Evolutionary conservation across 495 filamentous ascomycete species (phyloP), one percentile per base, ranked within the genome.

Genomic region (Cercophora scortea): DNA sequence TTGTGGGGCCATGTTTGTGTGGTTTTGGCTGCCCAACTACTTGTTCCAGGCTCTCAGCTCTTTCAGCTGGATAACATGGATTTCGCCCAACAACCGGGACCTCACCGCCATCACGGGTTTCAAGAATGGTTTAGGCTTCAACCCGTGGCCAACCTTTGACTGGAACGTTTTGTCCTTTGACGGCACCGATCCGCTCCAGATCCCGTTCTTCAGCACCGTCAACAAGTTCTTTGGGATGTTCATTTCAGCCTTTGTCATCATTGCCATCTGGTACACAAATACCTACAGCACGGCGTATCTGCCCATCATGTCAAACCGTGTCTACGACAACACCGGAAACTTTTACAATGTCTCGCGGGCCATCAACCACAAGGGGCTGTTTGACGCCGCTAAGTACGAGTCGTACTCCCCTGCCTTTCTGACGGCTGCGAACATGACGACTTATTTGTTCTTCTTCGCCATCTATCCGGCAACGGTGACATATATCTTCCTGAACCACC

Each of bases 81-180:
- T 71, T 41, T 54, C 61, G 1, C 67, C 67, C 32, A 53, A 64
- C 52, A 70, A 68, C 56, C n/a, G 61, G 42, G 51, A 59, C 35
- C 63, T 70, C 8, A 35, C 46, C n/a, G 44, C 58, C 47, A 58
- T 71, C 49, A 58, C 62, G 0, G 69, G 69, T 12, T 63, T 68
- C 58, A 57, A 63, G 25, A 64, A 59, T 19, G 69, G 69, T 15
- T 49, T 71, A 1, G 69, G 69, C 8, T 36, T 71, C 35, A 71
- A 71, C 52, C 69, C 69, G 1, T 61, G 59, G 57, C 62, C 69
- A 3, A 71, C 69, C 0, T 70, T 63, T 49, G 69, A 71, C 57
- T 71, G 65, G 65, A 71, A 71, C 42, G 57, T 59, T 32, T 12
- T 66, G 34, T 39, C 58, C 1, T 64, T 57, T 41, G 57, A 63